Evolutionary conservation across 2,329 filamentous ascomycete genomes (phyloP), one percentile per base, ranked within the genome.

Genomic region (Ophiocordyceps camponoti-rufipedis): DNA sequence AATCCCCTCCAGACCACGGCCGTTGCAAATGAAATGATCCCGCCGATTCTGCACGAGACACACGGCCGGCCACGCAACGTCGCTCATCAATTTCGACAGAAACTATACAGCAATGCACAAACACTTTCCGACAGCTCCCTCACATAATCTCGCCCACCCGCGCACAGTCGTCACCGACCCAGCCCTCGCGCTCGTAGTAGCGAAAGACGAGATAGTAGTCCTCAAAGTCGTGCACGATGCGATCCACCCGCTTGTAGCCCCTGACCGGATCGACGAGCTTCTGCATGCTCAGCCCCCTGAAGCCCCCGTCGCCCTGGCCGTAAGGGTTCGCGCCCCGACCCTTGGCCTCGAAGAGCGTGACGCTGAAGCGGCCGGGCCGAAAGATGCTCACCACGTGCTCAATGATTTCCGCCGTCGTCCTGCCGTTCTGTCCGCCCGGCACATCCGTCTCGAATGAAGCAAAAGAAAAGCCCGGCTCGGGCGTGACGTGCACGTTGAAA

Each of bases 391-490:
- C 87, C 1, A 96, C 91, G 52, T 95, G 86, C 62, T 94, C 80
- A 50, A 98, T 83, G 48, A 96, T 82, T 51, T 94, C 89, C 28
- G 80, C 78, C 1, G 89, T 95, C 59, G 88, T 83, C 50, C 88
- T 82, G 14, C 88, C 88, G 47, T 78, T 85, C 66, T 94, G 86
- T 5, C 79, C 80, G 28, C 86, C 83, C 1, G 91, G 91, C 4
- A 98, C 89, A 55, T 96, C 98, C 53, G 91, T 96, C 70, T 98
- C 91, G 59, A 98, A 98, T 2, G 87, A 95, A 33, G 91, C 91
- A 61, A 94, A 98, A 5, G 88, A 95, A 70, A 89, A 98, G 56
- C 94, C 80, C 13, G 89, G 86, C 70, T 98, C 91, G 0, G 91
- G 91, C 0, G 91, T 98, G 52, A 98, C 91, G 59, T 98, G 91